Percentiles rank a stretch among this genome's conserved stretches.
phyloP scores from a whole-genome alignment of 73 alveolate species.

The Paramecium bursaria region DNA sequence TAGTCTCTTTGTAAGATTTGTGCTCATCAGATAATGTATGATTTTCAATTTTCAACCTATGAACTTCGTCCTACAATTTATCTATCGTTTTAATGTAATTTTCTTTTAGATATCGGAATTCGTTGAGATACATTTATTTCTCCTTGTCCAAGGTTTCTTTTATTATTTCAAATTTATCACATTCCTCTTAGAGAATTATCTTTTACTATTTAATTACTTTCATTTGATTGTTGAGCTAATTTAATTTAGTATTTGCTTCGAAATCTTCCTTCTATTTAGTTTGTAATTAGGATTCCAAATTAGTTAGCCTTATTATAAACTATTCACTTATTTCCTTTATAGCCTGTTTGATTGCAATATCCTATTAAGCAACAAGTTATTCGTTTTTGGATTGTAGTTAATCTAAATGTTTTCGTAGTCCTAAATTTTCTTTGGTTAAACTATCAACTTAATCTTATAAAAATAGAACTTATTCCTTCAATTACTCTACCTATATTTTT shows the following conservation, averaged over 20 bases:
- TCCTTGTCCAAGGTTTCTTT: constrained; percentile 26
- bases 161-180: constrained; percentile 44
- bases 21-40: constrained; percentile 9
- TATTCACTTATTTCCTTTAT: constrained; percentile 20
- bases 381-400: constrained; percentile 8
- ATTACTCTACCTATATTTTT: constrained; percentile 12
- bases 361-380: background rate
- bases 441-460: background rate
- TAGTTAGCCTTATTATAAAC: constrained; percentile 15
- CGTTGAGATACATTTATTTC: constrained; percentile 23
- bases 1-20: constrained; percentile 1
- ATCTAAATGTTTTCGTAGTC: background rate
- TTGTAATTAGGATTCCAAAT: constrained; percentile 33
- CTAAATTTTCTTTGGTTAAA: background rate
- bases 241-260: background rate
- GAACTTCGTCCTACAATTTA: constrained; percentile 34
- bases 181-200: constrained; percentile 11
- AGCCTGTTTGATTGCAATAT: constrained; percentile 4
- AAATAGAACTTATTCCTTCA: constrained; percentile 9
- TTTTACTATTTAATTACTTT: constrained; percentile 1
- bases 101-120: constrained; percentile 46
- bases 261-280: background rate
- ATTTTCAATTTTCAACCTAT: constrained; percentile 22
- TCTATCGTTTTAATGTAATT: constrained; percentile 30
- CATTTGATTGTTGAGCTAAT: background rate